Conservation (phyloP, 73 alveolate species). For the Tetrahymena borealis region DNA sequence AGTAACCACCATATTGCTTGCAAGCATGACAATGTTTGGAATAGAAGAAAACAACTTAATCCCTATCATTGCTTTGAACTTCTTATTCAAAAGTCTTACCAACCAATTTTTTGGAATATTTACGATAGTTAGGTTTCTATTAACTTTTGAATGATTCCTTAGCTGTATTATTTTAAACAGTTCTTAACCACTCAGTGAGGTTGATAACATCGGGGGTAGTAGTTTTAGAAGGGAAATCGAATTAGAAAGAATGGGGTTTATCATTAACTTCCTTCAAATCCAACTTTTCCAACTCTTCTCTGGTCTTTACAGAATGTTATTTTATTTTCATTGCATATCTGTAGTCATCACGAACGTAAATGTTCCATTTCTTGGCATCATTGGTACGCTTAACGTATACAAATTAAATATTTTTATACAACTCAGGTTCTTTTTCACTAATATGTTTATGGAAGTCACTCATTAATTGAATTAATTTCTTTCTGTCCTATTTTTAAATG, state of each 20-base stretch:
- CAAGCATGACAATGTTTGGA: constrained; percentile 39
- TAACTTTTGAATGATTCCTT: constrained; percentile 11
- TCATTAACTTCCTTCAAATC: constrained; percentile 14
- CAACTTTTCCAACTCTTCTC: constrained; percentile 1
- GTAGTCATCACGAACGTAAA: constrained; percentile 23
- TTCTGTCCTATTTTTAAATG: constrained; percentile 17
- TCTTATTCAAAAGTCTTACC: constrained; percentile 13
- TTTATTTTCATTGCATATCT: constrained; percentile 19
- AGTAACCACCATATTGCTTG: constrained; percentile 22
- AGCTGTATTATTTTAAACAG: constrained; percentile 22
- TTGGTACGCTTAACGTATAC: constrained; percentile 12
- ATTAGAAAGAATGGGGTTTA: constrained; percentile 13
- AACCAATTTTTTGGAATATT: constrained; percentile 21
- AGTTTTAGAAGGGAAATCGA: constrained; percentile 10
- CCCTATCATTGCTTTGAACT: constrained; percentile 9
- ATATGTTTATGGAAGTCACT: constrained; percentile 16
- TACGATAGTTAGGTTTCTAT: constrained; percentile 14
- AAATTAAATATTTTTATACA: background rate
- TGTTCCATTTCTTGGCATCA: constrained; percentile 1
- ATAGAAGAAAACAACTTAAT: constrained; percentile 26
- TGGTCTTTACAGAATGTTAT: constrained; percentile 14
- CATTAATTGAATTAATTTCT: background rate
- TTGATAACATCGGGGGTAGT: constrained; percentile 7
- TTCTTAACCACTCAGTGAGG: background rate
- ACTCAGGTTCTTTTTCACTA: constrained; percentile 10